phyloP scores from a whole-genome alignment of 2,329 filamentous ascomycete genomes.

The Arthrobotrys entomopaga region DNA sequence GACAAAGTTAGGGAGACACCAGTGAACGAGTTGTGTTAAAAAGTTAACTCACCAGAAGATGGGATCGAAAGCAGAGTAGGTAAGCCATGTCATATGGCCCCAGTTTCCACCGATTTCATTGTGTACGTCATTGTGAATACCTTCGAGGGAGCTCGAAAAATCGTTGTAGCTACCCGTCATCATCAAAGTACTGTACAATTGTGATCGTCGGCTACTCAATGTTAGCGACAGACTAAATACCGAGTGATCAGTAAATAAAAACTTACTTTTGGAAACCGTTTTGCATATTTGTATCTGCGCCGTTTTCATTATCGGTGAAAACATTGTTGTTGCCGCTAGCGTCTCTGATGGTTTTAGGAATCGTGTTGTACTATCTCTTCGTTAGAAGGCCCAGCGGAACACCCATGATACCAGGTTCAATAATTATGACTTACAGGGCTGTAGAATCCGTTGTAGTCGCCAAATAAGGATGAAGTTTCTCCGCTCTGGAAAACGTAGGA shows the following conservation, averaged over 20 bases:
- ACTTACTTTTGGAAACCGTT: constrained; percentile 20
- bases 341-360: neutral
- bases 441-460: neutral
- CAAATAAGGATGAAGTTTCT: neutral
- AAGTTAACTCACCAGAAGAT: constrained; percentile 57
- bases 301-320: constrained; percentile 37
- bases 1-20: neutral
- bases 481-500: neutral
- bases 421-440: neutral
- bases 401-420: neutral
- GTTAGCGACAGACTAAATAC: constrained; percentile 25
- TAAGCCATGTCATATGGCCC: constrained; percentile 58
- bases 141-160: constrained; percentile 56
- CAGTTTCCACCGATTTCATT: constrained; percentile 42
- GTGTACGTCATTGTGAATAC: constrained; percentile 58
- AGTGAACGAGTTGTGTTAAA: neutral
- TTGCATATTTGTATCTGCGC: constrained; percentile 21
- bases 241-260: neutral
- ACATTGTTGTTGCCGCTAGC: neutral
- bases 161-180: constrained; percentile 52
- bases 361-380: constrained; percentile 1
- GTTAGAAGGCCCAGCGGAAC: too few species aligned
- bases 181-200: constrained; percentile 57
- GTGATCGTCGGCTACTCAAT: constrained; percentile 50
- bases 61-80: constrained; percentile 59